These are phyloP conservation scores for Aspergillus conjunctus DNA, from an alignment of 495 filamentous ascomycete genomes.

Conservation along the genomic window DNA sequence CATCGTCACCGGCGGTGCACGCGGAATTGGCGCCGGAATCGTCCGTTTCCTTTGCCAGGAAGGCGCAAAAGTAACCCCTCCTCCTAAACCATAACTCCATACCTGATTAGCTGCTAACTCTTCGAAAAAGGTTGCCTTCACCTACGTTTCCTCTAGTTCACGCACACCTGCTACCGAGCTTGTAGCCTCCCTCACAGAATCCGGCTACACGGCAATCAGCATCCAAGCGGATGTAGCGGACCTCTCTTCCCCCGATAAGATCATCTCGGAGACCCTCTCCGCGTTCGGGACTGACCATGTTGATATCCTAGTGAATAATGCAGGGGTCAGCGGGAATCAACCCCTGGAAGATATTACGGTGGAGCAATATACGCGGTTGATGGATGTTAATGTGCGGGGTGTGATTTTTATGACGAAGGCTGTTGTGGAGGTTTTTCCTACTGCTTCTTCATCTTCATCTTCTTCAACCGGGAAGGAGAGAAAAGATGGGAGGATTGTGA, in stretches of 20 bases:
- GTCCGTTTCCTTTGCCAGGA: conserved; percentile 41
- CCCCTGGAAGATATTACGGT: conserved; percentile 24
- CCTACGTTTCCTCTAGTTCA: conserved; percentile 25
- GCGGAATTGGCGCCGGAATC: conserved; percentile 50
- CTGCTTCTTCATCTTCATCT: too few relatives aligned
- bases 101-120: background rate
- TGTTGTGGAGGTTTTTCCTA: conserved; percentile 17
- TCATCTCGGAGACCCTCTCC: conserved; percentile 21
- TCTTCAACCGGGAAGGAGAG: too few relatives aligned
- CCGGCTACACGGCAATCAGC: conserved; percentile 14
- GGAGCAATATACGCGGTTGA: conserved; percentile 23
- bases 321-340: conserved; percentile 20
- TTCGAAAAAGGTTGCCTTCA: conserved; percentile 26
- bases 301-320: conserved; percentile 34
- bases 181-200: conserved; percentile 13
- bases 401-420: conserved; percentile 44
- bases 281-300: conserved; percentile 27
- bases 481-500: conserved; percentile 46
- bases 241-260: conserved; percentile 6
- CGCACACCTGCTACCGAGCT: conserved; percentile 17
- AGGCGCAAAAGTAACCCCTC: conserved; percentile 37
- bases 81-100: conserved; percentile 17
- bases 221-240: conserved; percentile 27
- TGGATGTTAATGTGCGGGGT: conserved; percentile 37
- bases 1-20: conserved; percentile 52